A percentile compares a stretch with the other conserved stretches of the same genome.
phyloP scores from a whole-genome alignment of 495 filamentous ascomycete species.

The Pseudomonodictys pantanalensis region DNA sequence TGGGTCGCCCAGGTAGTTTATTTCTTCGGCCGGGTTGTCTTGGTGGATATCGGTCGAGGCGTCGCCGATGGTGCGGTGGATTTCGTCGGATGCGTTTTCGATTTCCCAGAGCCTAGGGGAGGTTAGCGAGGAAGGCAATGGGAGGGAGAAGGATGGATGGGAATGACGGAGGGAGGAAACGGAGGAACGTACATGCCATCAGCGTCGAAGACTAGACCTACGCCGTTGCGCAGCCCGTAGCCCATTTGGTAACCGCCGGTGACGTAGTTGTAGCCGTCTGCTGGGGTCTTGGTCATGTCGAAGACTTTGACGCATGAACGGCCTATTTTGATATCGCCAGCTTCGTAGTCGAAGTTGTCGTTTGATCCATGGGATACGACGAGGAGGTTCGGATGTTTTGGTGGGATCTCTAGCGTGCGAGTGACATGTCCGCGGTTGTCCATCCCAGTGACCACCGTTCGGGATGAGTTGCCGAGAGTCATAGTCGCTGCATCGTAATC shows the following conservation, averaged over 20 bases:
- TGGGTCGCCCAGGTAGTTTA: slow-evolving; percentile 31
- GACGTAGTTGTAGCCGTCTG: slow-evolving; percentile 20
- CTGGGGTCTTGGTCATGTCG: slow-evolving; percentile 20
- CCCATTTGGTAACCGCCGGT: slow-evolving; percentile 26
- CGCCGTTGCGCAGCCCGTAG: slow-evolving; percentile 30
- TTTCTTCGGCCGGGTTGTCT: slow-evolving; percentile 32
- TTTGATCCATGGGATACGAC: slow-evolving; percentile 31
- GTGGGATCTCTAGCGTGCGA: slow-evolving; percentile 18
- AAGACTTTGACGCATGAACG: slow-evolving; percentile 27
- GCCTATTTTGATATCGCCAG: slow-evolving; percentile 19
- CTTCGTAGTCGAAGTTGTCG: slow-evolving; percentile 28
- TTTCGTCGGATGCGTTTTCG: slow-evolving; percentile 31
- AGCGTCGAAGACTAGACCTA: slow-evolving; percentile 26
- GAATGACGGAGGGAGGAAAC: background rate
- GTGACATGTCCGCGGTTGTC: slow-evolving; percentile 24
- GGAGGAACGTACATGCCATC: slow-evolving; percentile 24
- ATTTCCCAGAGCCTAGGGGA: slow-evolving; percentile 26
- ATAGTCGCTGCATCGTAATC: slow-evolving; percentile 19
- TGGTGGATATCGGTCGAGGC: slow-evolving; percentile 20
- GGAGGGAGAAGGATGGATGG: background rate
- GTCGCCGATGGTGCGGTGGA: slow-evolving; percentile 13
- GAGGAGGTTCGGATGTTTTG: slow-evolving; percentile 25
- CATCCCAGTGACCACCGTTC: slow-evolving; percentile 21
- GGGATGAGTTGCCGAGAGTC: background rate
- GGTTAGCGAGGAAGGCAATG: background rate